These are phyloP conservation scores for Didymella glomerata DNA, from an alignment of 2,329 filamentous ascomycete genomes.

Conservation along the genomic window DNA sequence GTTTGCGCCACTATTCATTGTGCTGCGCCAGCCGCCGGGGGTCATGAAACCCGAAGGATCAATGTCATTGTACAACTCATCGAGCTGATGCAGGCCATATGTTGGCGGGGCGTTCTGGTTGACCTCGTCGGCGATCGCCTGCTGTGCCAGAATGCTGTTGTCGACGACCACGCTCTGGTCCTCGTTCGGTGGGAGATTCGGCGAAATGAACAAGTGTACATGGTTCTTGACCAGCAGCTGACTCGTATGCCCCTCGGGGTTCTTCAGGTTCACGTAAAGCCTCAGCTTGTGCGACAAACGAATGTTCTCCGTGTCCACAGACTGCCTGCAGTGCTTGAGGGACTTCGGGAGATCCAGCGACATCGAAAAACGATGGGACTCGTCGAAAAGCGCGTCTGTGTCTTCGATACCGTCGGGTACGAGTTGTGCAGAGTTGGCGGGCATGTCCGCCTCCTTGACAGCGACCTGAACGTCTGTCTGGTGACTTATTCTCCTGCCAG, in stretches of 20 bases:
- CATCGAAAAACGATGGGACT: conserved; percentile 68
- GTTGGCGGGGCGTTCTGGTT: conserved; percentile 82
- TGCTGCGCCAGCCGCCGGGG: conserved; percentile 68
- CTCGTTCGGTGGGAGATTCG: conserved; percentile 87
- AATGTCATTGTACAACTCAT: conserved; percentile 88
- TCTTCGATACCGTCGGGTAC: conserved; percentile 38
- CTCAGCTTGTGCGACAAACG: conserved; percentile 93
- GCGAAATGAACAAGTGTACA: conserved; percentile 93
- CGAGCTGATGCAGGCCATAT: conserved; percentile 88
- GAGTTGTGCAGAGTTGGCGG: conserved; percentile 39
- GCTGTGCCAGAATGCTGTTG: conserved; percentile 48
- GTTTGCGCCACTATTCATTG: conserved; percentile 64
- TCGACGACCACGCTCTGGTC: conserved; percentile 74
- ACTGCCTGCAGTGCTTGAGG: conserved; percentile 84
- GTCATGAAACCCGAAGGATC: conserved; percentile 84
- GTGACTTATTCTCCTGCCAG: conserved; percentile 47
- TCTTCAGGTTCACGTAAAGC: conserved; percentile 87
- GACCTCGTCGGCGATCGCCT: conserved; percentile 62
- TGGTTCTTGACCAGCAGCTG: conserved; percentile 93
- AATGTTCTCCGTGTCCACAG: conserved; percentile 87
- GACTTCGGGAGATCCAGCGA: conserved; percentile 77
- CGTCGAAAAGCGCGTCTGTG: conserved; percentile 56
- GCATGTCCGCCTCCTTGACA: conserved; percentile 48
- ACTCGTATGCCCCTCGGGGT: conserved; percentile 92
- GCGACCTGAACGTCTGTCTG: conserved; percentile 46